Evolutionary conservation across 306 rosid species (phyloP).

Genomic region (Casuarina cunninghamiana): DNA sequence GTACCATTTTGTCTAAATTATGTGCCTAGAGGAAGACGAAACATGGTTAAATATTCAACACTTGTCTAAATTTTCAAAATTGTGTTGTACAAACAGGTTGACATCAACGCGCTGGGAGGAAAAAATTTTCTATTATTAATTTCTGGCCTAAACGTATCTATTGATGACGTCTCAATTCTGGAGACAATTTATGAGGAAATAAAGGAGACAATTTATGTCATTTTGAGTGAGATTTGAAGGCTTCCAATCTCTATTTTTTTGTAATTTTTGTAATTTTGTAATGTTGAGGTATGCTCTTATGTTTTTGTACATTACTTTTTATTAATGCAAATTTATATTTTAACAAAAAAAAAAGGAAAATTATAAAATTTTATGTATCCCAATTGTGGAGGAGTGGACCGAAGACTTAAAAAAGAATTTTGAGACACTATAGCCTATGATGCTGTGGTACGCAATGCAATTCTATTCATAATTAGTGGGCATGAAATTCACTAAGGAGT

Average conservation of each 20-base stretch:
- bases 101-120: slow-evolving; percentile 17
- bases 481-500: slow-evolving; percentile 48
- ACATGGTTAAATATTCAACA: too few species aligned
- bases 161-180: slow-evolving; percentile 2
- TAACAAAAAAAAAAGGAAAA: neutral
- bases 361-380: slow-evolving; percentile 65
- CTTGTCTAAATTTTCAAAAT: neutral
- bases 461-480: slow-evolving; percentile 31
- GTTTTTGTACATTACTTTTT: too few species aligned
- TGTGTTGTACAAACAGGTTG: slow-evolving; percentile 8
- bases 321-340: too few species aligned
- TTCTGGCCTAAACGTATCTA: slow-evolving; percentile 28
- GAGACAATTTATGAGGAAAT: slow-evolving; percentile 35
- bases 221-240: too few species aligned
- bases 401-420: slow-evolving; percentile 46
- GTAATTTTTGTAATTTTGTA: too few species aligned
- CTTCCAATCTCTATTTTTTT: too few species aligned
- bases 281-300: too few species aligned
- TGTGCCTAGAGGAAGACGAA: too few species aligned
- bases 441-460: slow-evolving; percentile 52
- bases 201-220: neutral
- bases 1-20: too few species aligned
- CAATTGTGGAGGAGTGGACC: slow-evolving; percentile 51
- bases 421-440: slow-evolving; percentile 38
- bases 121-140: slow-evolving; percentile 31